phyloP scores from a whole-genome alignment of 2,329 filamentous ascomycete genomes.

The Arthroderma uncinatum region DNA sequence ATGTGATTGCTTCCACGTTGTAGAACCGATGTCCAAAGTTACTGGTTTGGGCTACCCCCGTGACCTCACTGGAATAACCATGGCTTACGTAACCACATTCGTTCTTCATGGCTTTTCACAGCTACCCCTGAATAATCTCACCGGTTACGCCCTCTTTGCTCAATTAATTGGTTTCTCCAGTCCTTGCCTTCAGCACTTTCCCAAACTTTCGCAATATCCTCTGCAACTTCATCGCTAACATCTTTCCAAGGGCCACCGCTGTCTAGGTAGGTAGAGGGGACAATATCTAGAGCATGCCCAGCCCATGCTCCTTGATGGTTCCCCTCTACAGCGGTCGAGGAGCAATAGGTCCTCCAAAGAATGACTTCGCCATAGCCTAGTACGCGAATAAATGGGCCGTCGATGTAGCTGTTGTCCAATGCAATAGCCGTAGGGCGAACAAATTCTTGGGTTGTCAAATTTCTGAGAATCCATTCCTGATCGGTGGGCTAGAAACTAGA shows the following conservation, averaged over 20 bases:
- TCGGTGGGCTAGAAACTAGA: conserved; percentile 7
- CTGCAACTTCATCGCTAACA: conserved; percentile 7
- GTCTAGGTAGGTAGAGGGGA: conserved; percentile 7
- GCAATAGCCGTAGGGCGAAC: conserved; percentile 9
- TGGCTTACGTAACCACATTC: conserved; percentile 10
- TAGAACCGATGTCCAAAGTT: neutral
- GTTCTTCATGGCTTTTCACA: no score
- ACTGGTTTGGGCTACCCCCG: conserved; percentile 11
- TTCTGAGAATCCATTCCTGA: conserved; percentile 9
- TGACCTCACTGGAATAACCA: neutral
- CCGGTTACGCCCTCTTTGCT: no score
- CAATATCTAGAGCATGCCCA: conserved; percentile 9
- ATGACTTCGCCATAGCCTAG: conserved; percentile 11
- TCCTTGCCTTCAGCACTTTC: conserved; percentile 6
- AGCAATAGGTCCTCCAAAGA: conserved; percentile 7
- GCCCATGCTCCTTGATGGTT: conserved; percentile 8
- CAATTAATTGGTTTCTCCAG: no score
- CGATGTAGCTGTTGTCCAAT: conserved; percentile 6
- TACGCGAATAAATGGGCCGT: conserved; percentile 9
- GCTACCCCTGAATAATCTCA: no score
- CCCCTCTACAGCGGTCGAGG: no score
- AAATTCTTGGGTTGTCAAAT: conserved; percentile 10
- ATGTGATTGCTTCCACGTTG: no score
- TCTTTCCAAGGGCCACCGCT: conserved; percentile 8
- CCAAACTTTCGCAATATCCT: conserved; percentile 1